These are phyloP conservation scores for Stephanodiscus minutulus DNA, from an alignment of 108 stramenopile species.

Conservation along the genomic window DNA sequence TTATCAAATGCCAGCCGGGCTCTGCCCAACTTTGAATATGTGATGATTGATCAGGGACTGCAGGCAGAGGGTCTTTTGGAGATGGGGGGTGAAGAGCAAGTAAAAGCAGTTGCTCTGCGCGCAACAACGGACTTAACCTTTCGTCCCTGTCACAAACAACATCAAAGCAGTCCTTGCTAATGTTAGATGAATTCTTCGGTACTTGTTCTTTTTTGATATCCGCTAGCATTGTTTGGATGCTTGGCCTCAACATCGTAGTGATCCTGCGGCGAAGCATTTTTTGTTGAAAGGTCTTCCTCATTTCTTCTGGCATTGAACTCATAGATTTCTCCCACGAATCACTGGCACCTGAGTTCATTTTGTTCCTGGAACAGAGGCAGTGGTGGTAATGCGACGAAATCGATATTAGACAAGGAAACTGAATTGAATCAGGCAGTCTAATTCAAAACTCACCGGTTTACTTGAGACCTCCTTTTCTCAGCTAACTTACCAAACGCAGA, in stretches of 20 bases:
- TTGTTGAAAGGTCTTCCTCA: conserved; percentile 31
- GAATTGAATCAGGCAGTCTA: background rate
- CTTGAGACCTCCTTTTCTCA: conserved; percentile 21
- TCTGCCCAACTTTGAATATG: conserved; percentile 25
- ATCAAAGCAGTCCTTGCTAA: conserved; percentile 9
- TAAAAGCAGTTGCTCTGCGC: conserved; percentile 33
- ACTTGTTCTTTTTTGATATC: conserved; percentile 12
- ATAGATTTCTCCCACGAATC: conserved; percentile 4
- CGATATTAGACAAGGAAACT: background rate
- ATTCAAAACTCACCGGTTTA: conserved; percentile 19
- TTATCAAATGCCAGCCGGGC: conserved; percentile 39
- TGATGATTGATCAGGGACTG: conserved; percentile 1
- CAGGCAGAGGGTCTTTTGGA: conserved; percentile 9
- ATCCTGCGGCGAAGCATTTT: conserved; percentile 35
- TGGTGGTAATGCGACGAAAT: background rate
- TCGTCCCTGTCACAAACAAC: conserved; percentile 11
- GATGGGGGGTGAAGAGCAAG: conserved; percentile 39
- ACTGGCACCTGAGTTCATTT: conserved; percentile 15
- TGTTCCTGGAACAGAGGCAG: conserved; percentile 9
- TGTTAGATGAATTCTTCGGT: background rate
- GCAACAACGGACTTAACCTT: conserved; percentile 18
- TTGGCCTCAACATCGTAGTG: conserved; percentile 31
- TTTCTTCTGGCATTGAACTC: conserved; percentile 11
- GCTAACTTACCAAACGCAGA: conserved; percentile 14
- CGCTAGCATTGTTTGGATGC: conserved; percentile 13